These are phyloP conservation scores for Serendipita vermifera DNA, from an alignment of 768 basidiomycete genomes.

Conservation along the genomic window DNA sequence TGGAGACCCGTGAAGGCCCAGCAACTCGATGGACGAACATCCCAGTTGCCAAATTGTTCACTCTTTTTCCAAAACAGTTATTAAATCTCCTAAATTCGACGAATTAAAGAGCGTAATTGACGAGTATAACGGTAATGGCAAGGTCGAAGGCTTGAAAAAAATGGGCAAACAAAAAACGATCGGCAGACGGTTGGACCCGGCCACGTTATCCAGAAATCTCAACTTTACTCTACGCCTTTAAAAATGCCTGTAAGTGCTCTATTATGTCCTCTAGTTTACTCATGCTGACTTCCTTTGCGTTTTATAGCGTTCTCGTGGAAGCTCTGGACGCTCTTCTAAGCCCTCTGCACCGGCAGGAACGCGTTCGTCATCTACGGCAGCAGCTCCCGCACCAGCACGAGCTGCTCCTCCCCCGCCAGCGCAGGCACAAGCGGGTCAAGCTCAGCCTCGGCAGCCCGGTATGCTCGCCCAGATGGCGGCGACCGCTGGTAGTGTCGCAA, in stretches of 20 bases:
- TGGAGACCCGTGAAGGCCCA: background rate
- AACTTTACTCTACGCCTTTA: constrained; percentile 6
- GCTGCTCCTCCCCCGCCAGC: constrained; percentile 24
- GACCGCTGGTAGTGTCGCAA: constrained; percentile 79
- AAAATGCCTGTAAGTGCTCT: constrained; percentile 37
- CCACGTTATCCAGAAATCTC: constrained; percentile 21
- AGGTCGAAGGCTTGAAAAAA: too few species aligned
- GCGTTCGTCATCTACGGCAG: constrained; percentile 32
- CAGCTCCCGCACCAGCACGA: constrained; percentile 34
- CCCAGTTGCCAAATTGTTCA: background rate
- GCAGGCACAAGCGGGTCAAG: constrained; percentile 18
- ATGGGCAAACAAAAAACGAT: background rate
- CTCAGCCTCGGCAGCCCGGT: constrained; percentile 44
- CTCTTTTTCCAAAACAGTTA: background rate
- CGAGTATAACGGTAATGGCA: too few species aligned
- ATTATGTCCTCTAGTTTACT: background rate
- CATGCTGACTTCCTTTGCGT: constrained; percentile 35
- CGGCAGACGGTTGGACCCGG: constrained; percentile 26
- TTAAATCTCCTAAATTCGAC: too few species aligned
- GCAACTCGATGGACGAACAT: background rate
- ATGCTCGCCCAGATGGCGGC: constrained; percentile 78
- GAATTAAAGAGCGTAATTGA: too few species aligned
- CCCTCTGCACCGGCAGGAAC: constrained; percentile 33
- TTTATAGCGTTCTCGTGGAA: constrained; percentile 47
- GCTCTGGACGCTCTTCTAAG: constrained; percentile 36